A percentile compares a stretch with the other conserved stretches of the same genome.
These are phyloP conservation scores for Gossypium davidsonii DNA, from an alignment of 441 rosid genomes.

Conservation along the genomic window DNA sequence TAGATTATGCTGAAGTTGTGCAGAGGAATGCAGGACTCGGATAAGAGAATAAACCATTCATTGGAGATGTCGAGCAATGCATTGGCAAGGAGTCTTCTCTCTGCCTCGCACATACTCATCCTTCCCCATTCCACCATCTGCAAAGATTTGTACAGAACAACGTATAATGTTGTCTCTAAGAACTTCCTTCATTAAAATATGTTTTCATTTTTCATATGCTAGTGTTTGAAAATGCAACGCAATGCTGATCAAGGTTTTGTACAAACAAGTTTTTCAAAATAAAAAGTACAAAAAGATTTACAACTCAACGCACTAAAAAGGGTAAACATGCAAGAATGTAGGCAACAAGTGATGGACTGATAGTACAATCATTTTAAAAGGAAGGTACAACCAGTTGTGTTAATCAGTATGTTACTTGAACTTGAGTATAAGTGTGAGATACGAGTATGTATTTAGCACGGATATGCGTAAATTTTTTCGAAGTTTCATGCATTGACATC, in stretches of 20 bases:
- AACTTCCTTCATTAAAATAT: no score
- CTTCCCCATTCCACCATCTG: conserved; percentile 84
- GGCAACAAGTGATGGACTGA: no score
- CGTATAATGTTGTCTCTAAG: no score
- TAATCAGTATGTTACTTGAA: neutral
- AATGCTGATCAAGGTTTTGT: no score
- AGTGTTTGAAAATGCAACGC: no score
- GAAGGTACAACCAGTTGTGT: neutral
- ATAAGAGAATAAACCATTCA: conserved; percentile 82
- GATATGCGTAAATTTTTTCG: neutral
- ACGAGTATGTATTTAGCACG: neutral
- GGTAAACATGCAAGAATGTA: no score
- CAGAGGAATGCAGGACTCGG: conserved; percentile 88
- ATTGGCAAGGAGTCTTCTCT: conserved; percentile 79
- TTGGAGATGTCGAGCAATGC: conserved; percentile 85
- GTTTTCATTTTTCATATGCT: no score
- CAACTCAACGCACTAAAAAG: no score
- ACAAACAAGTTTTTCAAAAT: no score
- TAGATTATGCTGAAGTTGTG: conserved; percentile 60
- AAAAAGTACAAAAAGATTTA: no score
- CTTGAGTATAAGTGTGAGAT: neutral
- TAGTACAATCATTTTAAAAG: neutral
- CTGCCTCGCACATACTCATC: conserved; percentile 95
- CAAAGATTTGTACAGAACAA: conserved; percentile 1
- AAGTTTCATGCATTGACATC: neutral